These are phyloP conservation scores for maize (Zea mays) DNA, from an alignment of 176 grass and related monocot species.

Conservation along the genomic window Zm-B73-REFERENCE-NAM-5.0 NC_050102.1:153536501-153537000, in stretches of 20 bases:
- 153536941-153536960: neutral
- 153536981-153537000: neutral
- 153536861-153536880: constrained; percentile 1
- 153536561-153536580: too few relatives aligned
- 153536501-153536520: constrained; percentile 51
- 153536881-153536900: neutral
- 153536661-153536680: too few relatives aligned
- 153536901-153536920: neutral
- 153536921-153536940: neutral
- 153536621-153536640: too few relatives aligned
- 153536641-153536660: too few relatives aligned
- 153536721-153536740: too few relatives aligned
- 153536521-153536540: neutral
- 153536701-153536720: too few relatives aligned
- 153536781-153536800: neutral
- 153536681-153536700: too few relatives aligned
- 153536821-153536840: neutral
- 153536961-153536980: neutral
- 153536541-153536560: neutral
- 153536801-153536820: neutral
- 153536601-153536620: too few relatives aligned
- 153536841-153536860: neutral
- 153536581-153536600: too few relatives aligned
- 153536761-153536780: neutral
- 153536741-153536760: too few relatives aligned